Base-by-base conservation (phyloP, 805 yeast genomes). In the Saccharomycodes ludwigii region DNA sequence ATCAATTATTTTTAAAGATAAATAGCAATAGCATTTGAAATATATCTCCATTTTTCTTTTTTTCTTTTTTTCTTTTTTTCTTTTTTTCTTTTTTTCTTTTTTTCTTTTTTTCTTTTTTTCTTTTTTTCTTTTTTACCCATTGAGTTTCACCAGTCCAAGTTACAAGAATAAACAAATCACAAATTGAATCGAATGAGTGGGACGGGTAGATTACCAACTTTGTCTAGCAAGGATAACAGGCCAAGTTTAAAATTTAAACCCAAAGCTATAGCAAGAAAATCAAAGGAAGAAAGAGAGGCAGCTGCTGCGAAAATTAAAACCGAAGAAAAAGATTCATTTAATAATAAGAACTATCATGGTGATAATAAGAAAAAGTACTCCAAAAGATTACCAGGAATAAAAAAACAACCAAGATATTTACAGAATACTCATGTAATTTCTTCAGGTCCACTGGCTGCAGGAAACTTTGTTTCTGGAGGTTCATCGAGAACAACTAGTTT, bases 201-300 rank as follows among this genome's bases (percentile, higher is more conserved):
- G 18, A 40, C 54, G 16, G 54, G 54, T 18, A 50, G 60, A 30
- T 40, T 55, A 31, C 58, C 58, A n/a, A 43, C 58, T n/a, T 37
- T 55, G 27, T 49, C 35, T n/a, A n/a, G n/a, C 21, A 34, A 36
- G n/a, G 40, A 43, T 21, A 48, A 4, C 2, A 71, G 72, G 43
- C 69, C 81, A 6, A 63, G 72, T 2, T 58, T 79, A 38, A 77
- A 78, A 53, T 86, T 86, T 57, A 74, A 76, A 53, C 96, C 96
- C 2, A 86, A 86, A 53, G 76, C 66, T 2, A 94, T 86, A 26
- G 85, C 85, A 1, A 65, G 96, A 55, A 73, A 83, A 50, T 60
- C 84, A 8, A 77, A 82, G 43, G 86, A 81, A 43, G 95, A 84
- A 43, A 63, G 95, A 51, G 94, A 74, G 15, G 74, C 80, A 18